Conservation (phyloP, 176 grass and related monocot genomes). For the Canna indica region DNA sequence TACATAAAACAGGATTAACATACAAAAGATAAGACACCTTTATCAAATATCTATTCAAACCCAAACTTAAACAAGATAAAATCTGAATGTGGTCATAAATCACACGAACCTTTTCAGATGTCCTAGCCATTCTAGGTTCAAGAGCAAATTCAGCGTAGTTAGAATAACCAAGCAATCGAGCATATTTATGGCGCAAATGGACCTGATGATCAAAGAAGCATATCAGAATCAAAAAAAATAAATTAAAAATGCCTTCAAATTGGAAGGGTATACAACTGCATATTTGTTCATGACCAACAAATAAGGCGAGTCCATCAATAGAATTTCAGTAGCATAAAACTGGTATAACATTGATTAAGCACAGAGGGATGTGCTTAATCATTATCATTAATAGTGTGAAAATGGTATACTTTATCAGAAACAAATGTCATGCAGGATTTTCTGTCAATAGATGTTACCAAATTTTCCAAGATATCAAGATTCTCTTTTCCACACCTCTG, state of each 20-base stretch:
- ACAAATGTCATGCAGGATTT: background rate
- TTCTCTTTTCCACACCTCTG: constrained; percentile 86
- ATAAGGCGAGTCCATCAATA: background rate
- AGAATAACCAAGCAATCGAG: constrained; percentile 63
- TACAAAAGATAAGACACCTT: too few relatives aligned
- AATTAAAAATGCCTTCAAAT: background rate
- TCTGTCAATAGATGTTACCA: constrained; percentile 43
- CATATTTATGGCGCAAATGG: constrained; percentile 58
- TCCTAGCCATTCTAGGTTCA: constrained; percentile 63
- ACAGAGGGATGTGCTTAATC: background rate
- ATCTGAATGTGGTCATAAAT: constrained; percentile 6
- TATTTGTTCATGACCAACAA: background rate
- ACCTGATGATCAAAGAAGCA: constrained; percentile 38
- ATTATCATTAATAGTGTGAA: background rate
- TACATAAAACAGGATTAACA: too few relatives aligned
- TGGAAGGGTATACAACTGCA: background rate
- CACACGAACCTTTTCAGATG: constrained; percentile 69
- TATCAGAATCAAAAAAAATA: background rate
- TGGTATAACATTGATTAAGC: background rate
- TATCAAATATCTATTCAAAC: background rate
- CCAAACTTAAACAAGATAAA: background rate
- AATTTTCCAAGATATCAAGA: constrained; percentile 65
- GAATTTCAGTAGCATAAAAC: background rate
- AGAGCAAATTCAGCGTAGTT: constrained; percentile 84
- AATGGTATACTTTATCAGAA: background rate